Percentiles rank a stretch among this genome's conserved stretches.
phyloP scores from a whole-genome alignment of 83 land plant genomes.

The Thuja plicata region DNA sequence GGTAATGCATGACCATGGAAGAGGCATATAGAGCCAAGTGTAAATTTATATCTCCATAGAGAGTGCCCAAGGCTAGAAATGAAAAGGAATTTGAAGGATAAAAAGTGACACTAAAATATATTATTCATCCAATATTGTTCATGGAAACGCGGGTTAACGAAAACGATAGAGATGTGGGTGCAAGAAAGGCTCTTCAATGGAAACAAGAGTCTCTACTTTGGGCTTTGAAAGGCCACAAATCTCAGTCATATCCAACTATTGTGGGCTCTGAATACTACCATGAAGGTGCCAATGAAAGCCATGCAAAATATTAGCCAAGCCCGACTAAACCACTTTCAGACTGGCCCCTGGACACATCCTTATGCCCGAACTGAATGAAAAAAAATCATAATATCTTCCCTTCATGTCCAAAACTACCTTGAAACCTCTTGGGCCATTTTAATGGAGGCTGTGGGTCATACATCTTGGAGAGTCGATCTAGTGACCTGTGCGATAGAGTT shows the following conservation, averaged over 20 bases:
- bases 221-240: conserved; percentile 44
- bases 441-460: conserved; percentile 54
- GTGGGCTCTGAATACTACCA: conserved; percentile 16
- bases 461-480: conserved; percentile 43
- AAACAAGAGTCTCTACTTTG: not conserved
- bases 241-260: conserved; percentile 64
- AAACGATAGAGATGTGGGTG: not conserved
- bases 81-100: no score
- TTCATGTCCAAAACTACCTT: conserved; percentile 22
- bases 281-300: conserved; percentile 72
- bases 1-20: no score
- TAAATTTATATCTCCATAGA: no score
- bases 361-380: conserved; percentile 79
- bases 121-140: no score
- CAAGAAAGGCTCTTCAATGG: not conserved
- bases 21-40: no score
- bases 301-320: conserved; percentile 66
- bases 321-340: conserved; percentile 49
- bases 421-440: conserved; percentile 42
- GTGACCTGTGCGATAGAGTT: conserved; percentile 54
- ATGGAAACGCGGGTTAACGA: no score
- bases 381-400: conserved; percentile 61
- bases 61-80: no score
- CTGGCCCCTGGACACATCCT: conserved; percentile 76
- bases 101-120: no score